Evolutionary conservation across 1,284 basidiomycete species (phyloP).

Genomic region (Agroathelia rolfsii): DNA sequence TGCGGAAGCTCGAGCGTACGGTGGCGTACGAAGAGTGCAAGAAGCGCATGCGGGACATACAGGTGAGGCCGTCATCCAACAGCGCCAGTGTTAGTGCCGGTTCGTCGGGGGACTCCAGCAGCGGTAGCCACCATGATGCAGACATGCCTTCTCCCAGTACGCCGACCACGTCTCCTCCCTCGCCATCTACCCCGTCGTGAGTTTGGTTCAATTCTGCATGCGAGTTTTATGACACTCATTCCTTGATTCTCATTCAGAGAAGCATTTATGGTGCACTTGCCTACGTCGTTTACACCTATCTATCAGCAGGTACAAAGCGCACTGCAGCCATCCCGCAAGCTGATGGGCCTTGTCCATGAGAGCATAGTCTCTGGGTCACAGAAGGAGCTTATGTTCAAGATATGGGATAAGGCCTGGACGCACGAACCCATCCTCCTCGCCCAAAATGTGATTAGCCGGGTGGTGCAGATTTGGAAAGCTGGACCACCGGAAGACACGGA

Average conservation of each 20-base stretch:
- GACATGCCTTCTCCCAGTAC: no score
- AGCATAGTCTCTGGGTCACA: constrained; percentile 42
- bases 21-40: constrained; percentile 40
- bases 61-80: constrained; percentile 16
- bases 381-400: constrained; percentile 34
- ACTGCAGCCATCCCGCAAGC: constrained; percentile 37
- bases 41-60: constrained; percentile 22
- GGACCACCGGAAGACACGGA: constrained; percentile 22
- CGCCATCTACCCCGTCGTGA: constrained; percentile 1
- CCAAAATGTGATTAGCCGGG: constrained; percentile 32
- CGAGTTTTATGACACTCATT: background rate
- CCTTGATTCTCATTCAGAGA: constrained; percentile 14
- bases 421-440: constrained; percentile 45
- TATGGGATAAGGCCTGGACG: constrained; percentile 46
- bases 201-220: constrained; percentile 7
- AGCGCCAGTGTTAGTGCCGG: no score
- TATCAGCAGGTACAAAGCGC: constrained; percentile 36
- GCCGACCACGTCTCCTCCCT: no score
- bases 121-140: no score
- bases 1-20: constrained; percentile 30
- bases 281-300: constrained; percentile 26
- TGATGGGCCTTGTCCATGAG: constrained; percentile 35
- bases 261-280: constrained; percentile 23
- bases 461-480: constrained; percentile 40
- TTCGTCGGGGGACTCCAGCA: no score